These are phyloP conservation scores for Rhizopogon rudus DNA, from an alignment of 768 basidiomycete genomes.

Conservation along the genomic window DNA sequence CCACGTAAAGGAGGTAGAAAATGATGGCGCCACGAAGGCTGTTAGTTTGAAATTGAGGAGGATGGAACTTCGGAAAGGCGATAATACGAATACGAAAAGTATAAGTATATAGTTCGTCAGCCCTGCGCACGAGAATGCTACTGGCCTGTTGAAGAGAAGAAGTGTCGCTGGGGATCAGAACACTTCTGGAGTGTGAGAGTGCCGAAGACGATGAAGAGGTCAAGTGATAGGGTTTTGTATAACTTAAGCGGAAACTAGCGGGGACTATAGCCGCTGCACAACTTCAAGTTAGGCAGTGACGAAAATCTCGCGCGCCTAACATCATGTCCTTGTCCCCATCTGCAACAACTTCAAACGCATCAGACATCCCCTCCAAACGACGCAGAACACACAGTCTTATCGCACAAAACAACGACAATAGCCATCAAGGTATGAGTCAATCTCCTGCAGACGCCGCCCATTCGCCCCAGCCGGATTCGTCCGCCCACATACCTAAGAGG, in stretches of 20 bases:
- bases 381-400: slow-evolving; percentile 41
- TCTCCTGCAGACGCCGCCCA: slow-evolving; percentile 29
- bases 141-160: background rate
- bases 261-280: slow-evolving; percentile 6
- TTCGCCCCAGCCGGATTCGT: slow-evolving; percentile 23
- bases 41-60: too few species aligned
- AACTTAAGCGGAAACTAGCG: background rate
- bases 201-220: background rate
- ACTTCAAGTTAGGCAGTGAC: slow-evolving; percentile 8
- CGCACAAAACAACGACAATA: slow-evolving; percentile 6
- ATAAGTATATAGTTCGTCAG: background rate
- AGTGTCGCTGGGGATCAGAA: background rate
- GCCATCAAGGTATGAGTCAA: slow-evolving; percentile 27
- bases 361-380: slow-evolving; percentile 53
- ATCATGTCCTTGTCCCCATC: slow-evolving; percentile 66
- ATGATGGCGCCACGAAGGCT: too few species aligned
- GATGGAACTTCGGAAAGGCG: too few species aligned
- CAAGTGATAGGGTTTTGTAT: slow-evolving; percentile 4
- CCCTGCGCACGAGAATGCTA: background rate
- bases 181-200: background rate
- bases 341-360: slow-evolving; percentile 49
- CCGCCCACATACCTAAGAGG: slow-evolving; percentile 78
- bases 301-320: slow-evolving; percentile 6
- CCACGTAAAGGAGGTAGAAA: too few species aligned
- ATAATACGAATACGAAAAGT: background rate